Evolutionary conservation across 352 stramenopile genomes (phyloP), one percentile per base, ranked within the genome.

Genomic region (Globisporangium spinosum): DNA sequence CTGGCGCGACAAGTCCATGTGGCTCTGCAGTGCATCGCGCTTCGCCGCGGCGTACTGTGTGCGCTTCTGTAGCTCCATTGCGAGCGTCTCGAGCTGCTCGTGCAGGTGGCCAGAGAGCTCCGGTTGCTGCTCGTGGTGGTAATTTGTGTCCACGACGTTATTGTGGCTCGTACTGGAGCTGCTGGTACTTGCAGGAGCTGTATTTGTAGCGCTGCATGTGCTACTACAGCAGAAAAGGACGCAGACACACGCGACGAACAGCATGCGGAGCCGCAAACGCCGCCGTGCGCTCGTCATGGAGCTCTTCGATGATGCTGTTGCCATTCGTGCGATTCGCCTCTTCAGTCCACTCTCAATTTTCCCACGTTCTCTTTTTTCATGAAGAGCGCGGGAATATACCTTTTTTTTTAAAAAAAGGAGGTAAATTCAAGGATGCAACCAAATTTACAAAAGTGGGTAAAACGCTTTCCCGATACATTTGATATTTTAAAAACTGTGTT

Each of bases 41-140:
- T 68, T 45, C 10, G 17, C 22, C 20, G 67, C 53, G 3, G 67
- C 67, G 40, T 27, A 47, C 34, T 65, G 54, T 2, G 72, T 58
- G 57, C 69, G 63, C 22, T 40, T 66, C 4, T 70, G 49, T 9
- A 79, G 70, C 38, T 70, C 67, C 64, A n/a, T 20, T 23, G 73
- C 64, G 12, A 79, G 70, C 64, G 53, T 38, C 20, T 65, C 38
- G 20, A 79, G 57, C 51, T 71, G 66, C 4, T 55, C 23, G 2
- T 67, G 45, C 17, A 68, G 47, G 22, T 62, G 49, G 1, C 35
- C 17, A 22, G n/a, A 20, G 34, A 32, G 66, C 35, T 27, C 15
- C 34, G 29, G 29, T 32, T 40, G 62, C 25, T 12, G 53, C 35
- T 58, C 22, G 22, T 29, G 38, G 17, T 13, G 53, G 56, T 12